phyloP scores from a whole-genome alignment of 2,329 filamentous ascomycete genomes.

The Botryosphaeria agaves region DNA sequence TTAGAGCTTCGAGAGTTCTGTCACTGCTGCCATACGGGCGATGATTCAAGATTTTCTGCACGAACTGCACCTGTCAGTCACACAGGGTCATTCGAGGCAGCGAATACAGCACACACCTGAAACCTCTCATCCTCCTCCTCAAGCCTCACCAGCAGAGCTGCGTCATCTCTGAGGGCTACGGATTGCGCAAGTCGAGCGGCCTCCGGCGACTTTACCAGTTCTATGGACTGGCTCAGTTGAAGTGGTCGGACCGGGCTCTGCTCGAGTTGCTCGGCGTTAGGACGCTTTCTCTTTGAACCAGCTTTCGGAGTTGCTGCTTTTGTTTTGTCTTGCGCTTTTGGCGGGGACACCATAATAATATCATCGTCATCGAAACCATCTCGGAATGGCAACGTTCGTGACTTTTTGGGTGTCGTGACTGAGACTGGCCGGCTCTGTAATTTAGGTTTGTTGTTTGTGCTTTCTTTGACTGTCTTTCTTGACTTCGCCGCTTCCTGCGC shows the following conservation, averaged over 20 bases:
- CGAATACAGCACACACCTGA: slow-evolving; percentile 9
- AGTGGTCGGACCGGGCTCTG: slow-evolving; percentile 51
- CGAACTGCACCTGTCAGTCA: slow-evolving; percentile 12
- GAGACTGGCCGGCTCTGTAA: too few species aligned
- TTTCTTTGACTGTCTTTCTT: slow-evolving; percentile 1
- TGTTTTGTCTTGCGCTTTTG: slow-evolving; percentile 26
- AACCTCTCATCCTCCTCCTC: slow-evolving; percentile 20
- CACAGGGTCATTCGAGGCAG: background rate
- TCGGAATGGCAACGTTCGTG: slow-evolving; percentile 40
- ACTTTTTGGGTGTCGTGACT: slow-evolving; percentile 44
- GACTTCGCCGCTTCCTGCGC: slow-evolving; percentile 33
- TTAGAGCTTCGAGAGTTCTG: slow-evolving; percentile 50
- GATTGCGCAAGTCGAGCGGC: too few species aligned
- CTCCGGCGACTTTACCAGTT: too few species aligned
- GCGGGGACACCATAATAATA: slow-evolving; percentile 36
- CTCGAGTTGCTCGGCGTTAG: slow-evolving; percentile 17
- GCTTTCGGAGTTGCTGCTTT: slow-evolving; percentile 43
- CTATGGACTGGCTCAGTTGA: slow-evolving; percentile 23
- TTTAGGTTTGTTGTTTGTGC: too few species aligned
- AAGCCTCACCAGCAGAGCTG: too few species aligned
- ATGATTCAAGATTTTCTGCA: slow-evolving; percentile 49
- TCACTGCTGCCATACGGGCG: slow-evolving; percentile 35
- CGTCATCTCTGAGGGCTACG: too few species aligned
- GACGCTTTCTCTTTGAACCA: slow-evolving; percentile 50
- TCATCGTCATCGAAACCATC: slow-evolving; percentile 65